Conservation (phyloP, 129 eudicot species). For the Arctium lappa region DNA sequence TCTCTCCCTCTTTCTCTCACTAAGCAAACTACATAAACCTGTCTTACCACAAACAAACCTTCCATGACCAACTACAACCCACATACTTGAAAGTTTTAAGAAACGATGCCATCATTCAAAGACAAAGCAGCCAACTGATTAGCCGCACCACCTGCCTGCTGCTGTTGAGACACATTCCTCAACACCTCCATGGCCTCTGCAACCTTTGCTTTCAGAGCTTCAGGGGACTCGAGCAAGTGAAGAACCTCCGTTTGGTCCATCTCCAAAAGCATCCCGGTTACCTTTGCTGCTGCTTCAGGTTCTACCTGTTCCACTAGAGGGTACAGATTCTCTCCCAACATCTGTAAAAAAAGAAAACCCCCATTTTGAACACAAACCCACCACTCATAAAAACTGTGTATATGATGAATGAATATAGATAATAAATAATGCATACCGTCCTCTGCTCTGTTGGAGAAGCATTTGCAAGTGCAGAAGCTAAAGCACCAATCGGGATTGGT, state of each 20-base stretch:
- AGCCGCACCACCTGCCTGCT: slow-evolving; percentile 38
- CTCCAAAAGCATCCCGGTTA: slow-evolving; percentile 83
- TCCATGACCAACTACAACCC: neutral
- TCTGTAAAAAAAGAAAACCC: slow-evolving; percentile 23
- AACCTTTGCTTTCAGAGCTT: slow-evolving; percentile 73
- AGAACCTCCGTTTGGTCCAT: slow-evolving; percentile 77
- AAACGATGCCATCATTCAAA: slow-evolving; percentile 39
- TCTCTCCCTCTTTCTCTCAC: neutral
- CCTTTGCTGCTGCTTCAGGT: slow-evolving; percentile 67
- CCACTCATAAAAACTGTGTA: neutral
- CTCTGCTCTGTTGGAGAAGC: slow-evolving; percentile 35
- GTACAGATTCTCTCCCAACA: slow-evolving; percentile 77
- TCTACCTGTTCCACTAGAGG: slow-evolving; percentile 79
- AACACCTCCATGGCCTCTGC: slow-evolving; percentile 74
- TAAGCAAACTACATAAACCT: slow-evolving; percentile 7
- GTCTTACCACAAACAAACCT: neutral
- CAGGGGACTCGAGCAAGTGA: slow-evolving; percentile 71
- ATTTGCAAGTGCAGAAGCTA: slow-evolving; percentile 42
- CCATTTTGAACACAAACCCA: neutral
- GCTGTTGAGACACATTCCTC: slow-evolving; percentile 53
- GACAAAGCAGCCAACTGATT: slow-evolving; percentile 52
- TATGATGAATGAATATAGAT: neutral
- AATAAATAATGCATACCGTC: slow-evolving; percentile 6
- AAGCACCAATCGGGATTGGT: slow-evolving; percentile 29
- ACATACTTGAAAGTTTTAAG: neutral